phyloP scores from a whole-genome alignment of 2,329 filamentous ascomycete genomes.

The Colletotrichum shisoi region DNA sequence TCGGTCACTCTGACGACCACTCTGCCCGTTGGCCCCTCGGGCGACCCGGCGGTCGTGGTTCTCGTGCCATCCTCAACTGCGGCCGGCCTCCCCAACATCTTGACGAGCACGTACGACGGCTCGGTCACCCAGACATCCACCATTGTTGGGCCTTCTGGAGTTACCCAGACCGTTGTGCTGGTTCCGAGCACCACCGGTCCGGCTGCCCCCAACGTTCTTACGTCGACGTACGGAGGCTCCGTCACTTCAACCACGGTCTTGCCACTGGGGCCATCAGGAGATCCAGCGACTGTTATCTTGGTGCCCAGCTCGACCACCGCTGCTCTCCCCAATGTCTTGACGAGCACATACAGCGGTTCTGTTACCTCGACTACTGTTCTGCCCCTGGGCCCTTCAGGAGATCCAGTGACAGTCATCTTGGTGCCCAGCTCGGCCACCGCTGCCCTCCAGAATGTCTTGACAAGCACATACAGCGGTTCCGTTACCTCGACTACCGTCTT shows the following conservation, averaged over 20 bases:
- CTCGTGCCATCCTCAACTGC: not conserved
- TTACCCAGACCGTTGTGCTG: not conserved
- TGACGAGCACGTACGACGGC: not conserved
- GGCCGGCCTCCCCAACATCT: not conserved
- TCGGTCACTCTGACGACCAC: not conserved
- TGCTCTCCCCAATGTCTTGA: too few relatives aligned
- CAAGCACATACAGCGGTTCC: slow-evolving; percentile 20
- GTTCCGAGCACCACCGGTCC: not conserved
- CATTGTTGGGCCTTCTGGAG: not conserved
- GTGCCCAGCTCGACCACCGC: too few relatives aligned
- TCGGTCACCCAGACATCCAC: not conserved
- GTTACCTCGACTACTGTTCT: not conserved
- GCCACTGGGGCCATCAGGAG: not conserved
- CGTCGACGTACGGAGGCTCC: not conserved
- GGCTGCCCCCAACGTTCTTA: too few relatives aligned
- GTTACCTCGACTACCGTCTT: slow-evolving; percentile 3
- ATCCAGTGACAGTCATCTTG: not conserved
- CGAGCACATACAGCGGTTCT: too few relatives aligned
- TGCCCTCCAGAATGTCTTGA: not conserved
- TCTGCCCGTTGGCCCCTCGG: slow-evolving; percentile 10
- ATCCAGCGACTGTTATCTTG: not conserved
- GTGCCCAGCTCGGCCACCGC: not conserved
- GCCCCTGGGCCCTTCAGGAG: not conserved
- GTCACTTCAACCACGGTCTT: not conserved
- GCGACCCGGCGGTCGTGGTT: slow-evolving; percentile 3